Conservation (phyloP, 352 stramenopile genomes). For the Globisporangium abappressorium region DNA sequence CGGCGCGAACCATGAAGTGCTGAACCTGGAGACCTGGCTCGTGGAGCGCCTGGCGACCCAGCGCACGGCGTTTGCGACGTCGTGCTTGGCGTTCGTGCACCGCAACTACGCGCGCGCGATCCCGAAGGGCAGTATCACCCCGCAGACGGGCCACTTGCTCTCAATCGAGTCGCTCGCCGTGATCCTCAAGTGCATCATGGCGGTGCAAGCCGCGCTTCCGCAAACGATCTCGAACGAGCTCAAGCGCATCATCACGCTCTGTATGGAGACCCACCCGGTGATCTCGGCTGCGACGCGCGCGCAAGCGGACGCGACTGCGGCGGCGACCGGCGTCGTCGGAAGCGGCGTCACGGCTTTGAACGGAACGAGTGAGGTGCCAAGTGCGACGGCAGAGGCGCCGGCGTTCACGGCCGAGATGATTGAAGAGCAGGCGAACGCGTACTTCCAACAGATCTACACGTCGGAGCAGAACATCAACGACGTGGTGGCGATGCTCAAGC, state of each 20-base stretch:
- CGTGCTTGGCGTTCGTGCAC: slow-evolving; percentile 82
- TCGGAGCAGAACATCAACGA: slow-evolving; percentile 97
- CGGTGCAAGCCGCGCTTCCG: slow-evolving; percentile 64
- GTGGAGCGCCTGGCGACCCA: slow-evolving; percentile 75
- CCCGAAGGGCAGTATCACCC: slow-evolving; percentile 79
- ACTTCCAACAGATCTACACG: slow-evolving; percentile 99
- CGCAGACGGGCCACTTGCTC: slow-evolving; percentile 72
- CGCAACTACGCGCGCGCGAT: slow-evolving; percentile 81
- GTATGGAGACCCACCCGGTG: slow-evolving; percentile 81
- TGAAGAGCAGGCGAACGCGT: slow-evolving; percentile 97
- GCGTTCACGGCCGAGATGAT: slow-evolving; percentile 93
- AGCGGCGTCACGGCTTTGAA: neutral
- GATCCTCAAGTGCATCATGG: slow-evolving; percentile 83
- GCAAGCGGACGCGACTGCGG: slow-evolving; percentile 29
- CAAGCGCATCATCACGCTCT: slow-evolving; percentile 78
- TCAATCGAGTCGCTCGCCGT: slow-evolving; percentile 82
- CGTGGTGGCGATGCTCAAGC: slow-evolving; percentile 97
- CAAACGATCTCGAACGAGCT: slow-evolving; percentile 74
- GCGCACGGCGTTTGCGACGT: slow-evolving; percentile 81
- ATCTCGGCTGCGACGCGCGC: slow-evolving; percentile 65
- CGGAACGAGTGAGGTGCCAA: neutral
- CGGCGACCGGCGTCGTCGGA: neutral
- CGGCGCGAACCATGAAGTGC: slow-evolving; percentile 83
- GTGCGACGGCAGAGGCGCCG: slow-evolving; percentile 15
- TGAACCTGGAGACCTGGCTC: slow-evolving; percentile 82